Conservation (phyloP, 805 yeast genomes). For the Tetrapisispora iriomotensis region DNA sequence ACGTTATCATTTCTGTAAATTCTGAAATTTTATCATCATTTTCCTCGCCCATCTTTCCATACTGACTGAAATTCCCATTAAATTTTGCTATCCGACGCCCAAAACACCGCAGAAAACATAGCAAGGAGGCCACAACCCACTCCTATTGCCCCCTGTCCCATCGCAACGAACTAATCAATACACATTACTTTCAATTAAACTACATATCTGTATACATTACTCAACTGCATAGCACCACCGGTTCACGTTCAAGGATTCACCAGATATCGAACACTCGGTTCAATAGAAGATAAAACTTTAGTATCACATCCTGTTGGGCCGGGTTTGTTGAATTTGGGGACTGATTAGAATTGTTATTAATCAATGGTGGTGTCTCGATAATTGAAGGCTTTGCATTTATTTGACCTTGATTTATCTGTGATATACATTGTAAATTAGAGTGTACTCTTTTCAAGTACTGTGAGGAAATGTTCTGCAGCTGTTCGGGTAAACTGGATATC, state of each 20-base stretch:
- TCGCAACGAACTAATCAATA: no score
- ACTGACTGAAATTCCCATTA: no score
- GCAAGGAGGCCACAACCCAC: no score
- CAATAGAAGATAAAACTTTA: slow-evolving; percentile 25
- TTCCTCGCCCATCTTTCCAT: no score
- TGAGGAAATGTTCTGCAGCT: slow-evolving; percentile 9
- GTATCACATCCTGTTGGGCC: slow-evolving; percentile 23
- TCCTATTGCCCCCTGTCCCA: no score
- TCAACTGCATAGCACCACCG: not conserved
- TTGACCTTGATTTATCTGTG: slow-evolving; percentile 27
- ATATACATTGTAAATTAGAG: slow-evolving; percentile 29
- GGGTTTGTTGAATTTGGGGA: slow-evolving; percentile 10
- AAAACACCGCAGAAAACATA: no score
- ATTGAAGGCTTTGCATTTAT: slow-evolving; percentile 21
- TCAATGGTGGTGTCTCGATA: slow-evolving; percentile 19
- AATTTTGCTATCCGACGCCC: no score
- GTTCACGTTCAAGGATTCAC: no score
- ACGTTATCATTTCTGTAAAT: no score
- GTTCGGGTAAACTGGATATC: slow-evolving; percentile 15
- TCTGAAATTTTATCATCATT: no score
- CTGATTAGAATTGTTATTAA: slow-evolving; percentile 1
- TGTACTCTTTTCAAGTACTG: slow-evolving; percentile 28
- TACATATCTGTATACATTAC: not conserved
- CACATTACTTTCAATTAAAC: no score
- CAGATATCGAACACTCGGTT: slow-evolving; percentile 28